phyloP scores from a whole-genome alignment of 1,284 basidiomycete species.

The Boletus albobrunnescens region DNA sequence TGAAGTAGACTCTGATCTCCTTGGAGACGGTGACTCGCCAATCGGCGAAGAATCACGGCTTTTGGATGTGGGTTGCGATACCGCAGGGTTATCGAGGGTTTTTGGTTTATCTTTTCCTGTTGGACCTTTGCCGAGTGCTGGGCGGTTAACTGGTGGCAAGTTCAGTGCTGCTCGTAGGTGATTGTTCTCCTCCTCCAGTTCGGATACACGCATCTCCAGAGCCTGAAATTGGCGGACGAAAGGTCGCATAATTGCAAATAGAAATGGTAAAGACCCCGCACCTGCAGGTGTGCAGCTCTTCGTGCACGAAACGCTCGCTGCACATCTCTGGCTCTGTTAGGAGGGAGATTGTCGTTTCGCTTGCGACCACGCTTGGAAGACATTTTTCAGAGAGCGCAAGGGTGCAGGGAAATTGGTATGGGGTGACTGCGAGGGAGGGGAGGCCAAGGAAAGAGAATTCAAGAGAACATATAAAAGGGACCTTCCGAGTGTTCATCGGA shows the following conservation, averaged over 20 bases:
- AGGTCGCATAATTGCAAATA: conserved; percentile 40
- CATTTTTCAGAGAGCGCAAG: conserved; percentile 40
- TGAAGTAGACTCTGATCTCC: conserved; percentile 35
- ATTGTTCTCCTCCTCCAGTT: conserved; percentile 83
- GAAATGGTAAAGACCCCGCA: conserved; percentile 39
- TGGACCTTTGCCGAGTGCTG: conserved; percentile 72
- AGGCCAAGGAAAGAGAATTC: conserved; percentile 30
- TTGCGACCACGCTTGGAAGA: conserved; percentile 87
- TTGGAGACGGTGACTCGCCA: conserved; percentile 46
- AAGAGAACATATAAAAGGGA: conserved; percentile 42
- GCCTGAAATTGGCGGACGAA: conserved; percentile 48
- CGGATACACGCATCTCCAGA: conserved; percentile 76
- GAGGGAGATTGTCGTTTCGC: conserved; percentile 87
- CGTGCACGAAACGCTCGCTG: conserved; percentile 90
- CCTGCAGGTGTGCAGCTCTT: conserved; percentile 84
- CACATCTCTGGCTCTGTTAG: conserved; percentile 88
- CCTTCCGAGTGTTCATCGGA: conserved; percentile 35
- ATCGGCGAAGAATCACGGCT: conserved; percentile 40
- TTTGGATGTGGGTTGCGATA: conserved; percentile 33
- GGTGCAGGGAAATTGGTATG: conserved; percentile 17
- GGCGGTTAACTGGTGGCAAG: conserved; percentile 70
- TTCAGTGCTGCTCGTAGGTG: conserved; percentile 72
- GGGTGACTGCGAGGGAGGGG: conserved; percentile 28
- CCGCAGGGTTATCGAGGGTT: conserved; percentile 31
- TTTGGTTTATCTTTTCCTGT: conserved; percentile 80